Evolutionary conservation across 768 basidiomycete species (phyloP).

Genomic region (Leccinellum luteum): DNA sequence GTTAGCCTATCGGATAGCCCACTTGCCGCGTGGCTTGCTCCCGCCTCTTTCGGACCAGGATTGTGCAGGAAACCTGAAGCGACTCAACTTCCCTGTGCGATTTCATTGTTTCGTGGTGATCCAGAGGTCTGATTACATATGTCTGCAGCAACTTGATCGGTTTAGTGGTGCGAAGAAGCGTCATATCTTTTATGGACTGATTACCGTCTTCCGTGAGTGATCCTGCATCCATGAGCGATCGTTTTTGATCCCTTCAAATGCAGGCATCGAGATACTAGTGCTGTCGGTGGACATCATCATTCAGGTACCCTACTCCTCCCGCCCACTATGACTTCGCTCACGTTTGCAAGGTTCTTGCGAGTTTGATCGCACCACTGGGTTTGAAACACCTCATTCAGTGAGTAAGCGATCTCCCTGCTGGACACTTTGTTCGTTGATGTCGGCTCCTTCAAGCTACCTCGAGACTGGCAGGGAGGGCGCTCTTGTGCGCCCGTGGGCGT

Average conservation of each 20-base stretch:
- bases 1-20: background rate
- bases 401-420: background rate
- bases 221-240: background rate
- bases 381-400: constrained; percentile 1
- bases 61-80: background rate
- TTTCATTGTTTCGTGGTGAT: background rate
- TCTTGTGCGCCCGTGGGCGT: background rate
- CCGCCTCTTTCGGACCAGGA: constrained; percentile 2
- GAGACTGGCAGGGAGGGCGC: background rate
- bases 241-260: background rate
- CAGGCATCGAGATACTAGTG: background rate
- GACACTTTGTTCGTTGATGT: background rate
- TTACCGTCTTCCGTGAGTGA: constrained; percentile 3
- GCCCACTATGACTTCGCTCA: background rate
- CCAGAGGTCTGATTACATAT: background rate
- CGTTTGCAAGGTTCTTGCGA: background rate
- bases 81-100: background rate
- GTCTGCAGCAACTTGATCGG: background rate
- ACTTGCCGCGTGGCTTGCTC: background rate
- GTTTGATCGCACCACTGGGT: background rate
- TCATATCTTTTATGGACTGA: constrained; percentile 1
- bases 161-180: constrained; percentile 1
- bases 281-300: background rate
- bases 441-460: background rate
- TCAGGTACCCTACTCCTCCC: background rate